These are phyloP conservation scores for Sordariomycetes sp. DNA, from an alignment of 2,329 filamentous ascomycete species.

Conservation along the genomic window DNA sequence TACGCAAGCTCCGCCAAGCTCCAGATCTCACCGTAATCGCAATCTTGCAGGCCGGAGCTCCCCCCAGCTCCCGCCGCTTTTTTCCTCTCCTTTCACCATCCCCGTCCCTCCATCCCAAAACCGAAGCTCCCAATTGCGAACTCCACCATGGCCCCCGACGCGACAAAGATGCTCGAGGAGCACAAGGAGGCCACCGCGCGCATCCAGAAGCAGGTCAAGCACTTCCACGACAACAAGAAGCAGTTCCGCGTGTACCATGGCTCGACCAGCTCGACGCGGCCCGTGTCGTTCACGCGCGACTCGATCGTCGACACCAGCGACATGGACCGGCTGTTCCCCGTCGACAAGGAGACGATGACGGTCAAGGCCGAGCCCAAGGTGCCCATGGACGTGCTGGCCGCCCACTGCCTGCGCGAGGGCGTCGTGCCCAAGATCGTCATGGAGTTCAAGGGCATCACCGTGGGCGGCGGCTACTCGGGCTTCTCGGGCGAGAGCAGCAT, in stretches of 20 bases:
- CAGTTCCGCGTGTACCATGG: conserved; percentile 71
- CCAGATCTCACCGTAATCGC: neutral
- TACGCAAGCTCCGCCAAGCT: neutral
- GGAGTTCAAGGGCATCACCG: conserved; percentile 65
- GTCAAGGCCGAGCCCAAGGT: conserved; percentile 61
- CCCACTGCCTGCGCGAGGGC: conserved; percentile 39
- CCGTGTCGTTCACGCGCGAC: conserved; percentile 33
- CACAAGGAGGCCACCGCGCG: conserved; percentile 30
- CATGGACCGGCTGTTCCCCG: conserved; percentile 49
- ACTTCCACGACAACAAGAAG: conserved; percentile 29
- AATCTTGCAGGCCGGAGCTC: neutral
- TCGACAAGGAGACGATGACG: conserved; percentile 41
- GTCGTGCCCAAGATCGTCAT: conserved; percentile 57
- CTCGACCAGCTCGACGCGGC: conserved; percentile 65
- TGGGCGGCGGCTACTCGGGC: conserved; percentile 56
- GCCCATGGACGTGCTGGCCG: conserved; percentile 53
- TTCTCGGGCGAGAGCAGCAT: conserved; percentile 59
- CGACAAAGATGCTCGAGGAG: conserved; percentile 6
- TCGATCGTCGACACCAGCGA: conserved; percentile 57
- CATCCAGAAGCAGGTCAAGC: conserved; percentile 29
- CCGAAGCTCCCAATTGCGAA: neutral
- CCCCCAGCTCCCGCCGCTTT: neutral
- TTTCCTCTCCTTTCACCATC: neutral
- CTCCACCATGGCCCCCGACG: neutral
- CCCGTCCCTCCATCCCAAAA: neutral